These are phyloP conservation scores for Gossypium stocksii DNA, from an alignment of 345 rosid genomes.

Conservation along the genomic window DNA sequence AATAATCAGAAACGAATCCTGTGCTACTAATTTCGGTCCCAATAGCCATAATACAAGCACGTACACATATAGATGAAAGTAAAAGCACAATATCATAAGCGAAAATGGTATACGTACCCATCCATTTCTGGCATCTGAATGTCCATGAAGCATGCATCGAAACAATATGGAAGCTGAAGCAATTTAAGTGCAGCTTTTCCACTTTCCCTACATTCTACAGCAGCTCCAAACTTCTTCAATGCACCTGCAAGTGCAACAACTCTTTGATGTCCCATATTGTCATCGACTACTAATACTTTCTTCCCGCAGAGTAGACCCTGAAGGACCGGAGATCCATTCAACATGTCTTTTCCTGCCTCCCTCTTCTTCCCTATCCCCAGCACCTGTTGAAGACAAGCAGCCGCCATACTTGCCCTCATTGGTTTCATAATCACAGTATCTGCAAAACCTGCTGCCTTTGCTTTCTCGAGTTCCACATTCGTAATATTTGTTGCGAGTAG, in stretches of 20 bases:
- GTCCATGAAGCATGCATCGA: constrained; percentile 98
- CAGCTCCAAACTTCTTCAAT: constrained; percentile 86
- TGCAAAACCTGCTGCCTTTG: constrained; percentile 73
- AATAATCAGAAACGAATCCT: not conserved
- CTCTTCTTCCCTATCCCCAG: constrained; percentile 63
- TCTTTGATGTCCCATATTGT: constrained; percentile 74
- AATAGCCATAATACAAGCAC: too few relatives aligned
- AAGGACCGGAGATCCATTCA: constrained; percentile 42
- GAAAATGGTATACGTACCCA: constrained; percentile 45
- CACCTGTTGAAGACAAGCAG: constrained; percentile 87
- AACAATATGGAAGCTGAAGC: constrained; percentile 72
- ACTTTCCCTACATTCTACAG: constrained; percentile 77
- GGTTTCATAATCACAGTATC: constrained; percentile 94
- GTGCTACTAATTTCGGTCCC: not conserved
- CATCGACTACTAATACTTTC: constrained; percentile 89
- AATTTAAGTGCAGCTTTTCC: constrained; percentile 71
- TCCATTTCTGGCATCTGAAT: constrained; percentile 99
- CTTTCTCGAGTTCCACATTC: constrained; percentile 56
- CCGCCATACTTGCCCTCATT: constrained; percentile 87
- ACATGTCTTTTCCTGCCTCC: constrained; percentile 35
- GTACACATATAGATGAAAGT: too few relatives aligned
- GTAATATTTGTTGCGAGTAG: constrained; percentile 81
- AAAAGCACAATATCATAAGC: too few relatives aligned
- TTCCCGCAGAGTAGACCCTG: constrained; percentile 61
- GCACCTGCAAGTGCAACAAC: constrained; percentile 96